phyloP scores from a whole-genome alignment of 2,329 filamentous ascomycete genomes.

The Nigrospora sphaerica region DNA sequence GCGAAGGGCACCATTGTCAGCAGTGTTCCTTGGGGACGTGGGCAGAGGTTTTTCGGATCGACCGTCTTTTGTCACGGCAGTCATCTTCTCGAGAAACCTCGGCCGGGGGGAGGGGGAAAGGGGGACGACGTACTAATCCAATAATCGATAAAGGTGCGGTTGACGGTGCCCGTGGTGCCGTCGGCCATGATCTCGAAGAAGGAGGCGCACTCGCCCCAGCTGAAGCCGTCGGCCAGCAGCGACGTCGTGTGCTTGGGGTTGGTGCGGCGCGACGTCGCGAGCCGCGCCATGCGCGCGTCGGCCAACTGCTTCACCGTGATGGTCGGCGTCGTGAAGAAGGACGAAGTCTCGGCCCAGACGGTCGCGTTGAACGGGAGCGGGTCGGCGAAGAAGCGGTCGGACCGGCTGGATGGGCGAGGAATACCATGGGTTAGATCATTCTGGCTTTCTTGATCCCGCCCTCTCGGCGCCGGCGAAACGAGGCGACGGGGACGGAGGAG shows the following conservation, averaged over 20 bases:
- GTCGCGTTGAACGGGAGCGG: constrained; percentile 9
- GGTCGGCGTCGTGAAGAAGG: constrained; percentile 10
- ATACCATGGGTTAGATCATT: background rate
- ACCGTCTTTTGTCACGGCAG: too few relatives aligned
- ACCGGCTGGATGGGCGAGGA: constrained; percentile 1
- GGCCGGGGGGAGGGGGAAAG: too few relatives aligned
- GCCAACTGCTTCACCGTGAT: constrained; percentile 10
- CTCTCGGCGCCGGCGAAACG: too few relatives aligned
- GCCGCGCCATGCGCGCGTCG: constrained; percentile 8
- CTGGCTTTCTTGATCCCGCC: too few relatives aligned
- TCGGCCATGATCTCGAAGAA: constrained; percentile 1
- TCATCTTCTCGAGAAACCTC: too few relatives aligned
- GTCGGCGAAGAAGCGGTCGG: constrained; percentile 9
- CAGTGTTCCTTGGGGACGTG: background rate
- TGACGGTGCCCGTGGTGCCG: background rate
- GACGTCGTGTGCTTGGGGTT: constrained; percentile 8
- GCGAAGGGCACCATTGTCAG: too few relatives aligned
- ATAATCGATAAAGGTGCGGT: background rate
- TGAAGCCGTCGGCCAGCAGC: background rate
- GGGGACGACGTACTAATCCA: background rate
- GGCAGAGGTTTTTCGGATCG: too few relatives aligned
- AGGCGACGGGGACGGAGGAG: too few relatives aligned
- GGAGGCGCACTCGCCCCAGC: constrained; percentile 1
- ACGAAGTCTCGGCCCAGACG: constrained; percentile 12
- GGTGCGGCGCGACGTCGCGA: constrained; percentile 10